A percentile compares a stretch with the other conserved stretches of the same genome.
Conservation (phyloP, 768 basidiomycete genomes). For the Suillus decipiens region DNA sequence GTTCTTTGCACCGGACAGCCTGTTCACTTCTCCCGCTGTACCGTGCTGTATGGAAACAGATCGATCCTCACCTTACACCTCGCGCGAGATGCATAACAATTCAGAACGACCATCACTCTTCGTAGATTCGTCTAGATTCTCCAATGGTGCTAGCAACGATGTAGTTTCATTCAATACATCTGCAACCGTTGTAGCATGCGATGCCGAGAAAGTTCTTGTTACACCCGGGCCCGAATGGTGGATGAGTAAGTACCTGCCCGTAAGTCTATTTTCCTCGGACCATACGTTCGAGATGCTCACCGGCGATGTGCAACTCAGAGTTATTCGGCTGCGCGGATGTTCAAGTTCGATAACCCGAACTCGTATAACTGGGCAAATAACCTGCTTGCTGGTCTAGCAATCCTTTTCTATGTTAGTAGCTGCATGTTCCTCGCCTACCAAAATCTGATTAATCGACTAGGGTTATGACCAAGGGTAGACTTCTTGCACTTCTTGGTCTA, state of each 20-base stretch:
- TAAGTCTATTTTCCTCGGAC: conserved; percentile 1
- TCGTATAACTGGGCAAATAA: conserved; percentile 14
- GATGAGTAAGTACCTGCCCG: conserved; percentile 11
- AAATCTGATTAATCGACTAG: not conserved
- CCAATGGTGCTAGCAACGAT: not conserved
- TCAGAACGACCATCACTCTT: not conserved
- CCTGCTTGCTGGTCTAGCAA: conserved; percentile 10
- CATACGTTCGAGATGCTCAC: not conserved
- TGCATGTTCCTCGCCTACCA: not conserved
- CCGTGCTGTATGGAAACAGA: not conserved
- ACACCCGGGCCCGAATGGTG: conserved; percentile 9
- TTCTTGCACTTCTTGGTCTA: not conserved
- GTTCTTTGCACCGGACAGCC: not conserved
- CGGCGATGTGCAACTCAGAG: not conserved
- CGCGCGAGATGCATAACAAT: not conserved
- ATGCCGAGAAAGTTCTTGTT: conserved; percentile 6
- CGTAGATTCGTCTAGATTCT: not conserved
- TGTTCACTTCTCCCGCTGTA: not conserved
- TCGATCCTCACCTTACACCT: not conserved
- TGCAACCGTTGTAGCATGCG: not conserved
- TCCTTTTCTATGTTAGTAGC: conserved; percentile 6
- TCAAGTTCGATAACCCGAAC: conserved; percentile 6
- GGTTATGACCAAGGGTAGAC: conserved; percentile 11
- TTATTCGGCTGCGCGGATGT: conserved; percentile 9
- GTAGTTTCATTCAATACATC: not conserved